These are phyloP conservation scores for Ulvella scutata DNA, from an alignment of 139 green algal genomes.

Conservation along the genomic window DNA sequence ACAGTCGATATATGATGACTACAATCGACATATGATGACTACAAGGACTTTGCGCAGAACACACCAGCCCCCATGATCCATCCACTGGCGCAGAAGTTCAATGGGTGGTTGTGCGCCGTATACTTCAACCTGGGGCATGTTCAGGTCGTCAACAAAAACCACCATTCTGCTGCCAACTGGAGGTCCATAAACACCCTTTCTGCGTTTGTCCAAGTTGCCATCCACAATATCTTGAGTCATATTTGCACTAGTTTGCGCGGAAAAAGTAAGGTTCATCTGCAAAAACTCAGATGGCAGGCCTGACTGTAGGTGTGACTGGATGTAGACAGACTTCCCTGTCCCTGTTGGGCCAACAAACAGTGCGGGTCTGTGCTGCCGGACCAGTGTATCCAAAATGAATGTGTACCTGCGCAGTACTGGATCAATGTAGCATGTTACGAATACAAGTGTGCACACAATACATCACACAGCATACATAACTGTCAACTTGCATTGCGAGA, in stretches of 20 bases:
- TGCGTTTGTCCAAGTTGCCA: slow-evolving; percentile 42
- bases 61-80: slow-evolving; percentile 49
- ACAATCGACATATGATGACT: background rate
- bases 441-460: no score
- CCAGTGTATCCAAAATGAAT: slow-evolving; percentile 19
- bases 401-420: slow-evolving; percentile 15
- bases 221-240: slow-evolving; percentile 52
- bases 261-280: slow-evolving; percentile 23
- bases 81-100: slow-evolving; percentile 60
- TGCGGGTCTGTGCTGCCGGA: slow-evolving; percentile 12
- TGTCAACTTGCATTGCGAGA: background rate
- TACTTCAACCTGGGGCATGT: slow-evolving; percentile 53
- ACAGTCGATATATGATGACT: background rate
- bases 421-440: no score
- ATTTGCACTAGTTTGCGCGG: background rate
- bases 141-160: slow-evolving; percentile 54
- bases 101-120: slow-evolving; percentile 57
- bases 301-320: background rate
- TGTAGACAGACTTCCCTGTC: background rate
- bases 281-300: background rate
- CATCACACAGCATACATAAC: no score
- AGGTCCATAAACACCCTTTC: slow-evolving; percentile 46
- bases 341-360: slow-evolving; percentile 22
- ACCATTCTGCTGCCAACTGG: slow-evolving; percentile 34
- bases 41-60: background rate